Evolutionary conservation across 495 filamentous ascomycete genomes (phyloP), one percentile per base, ranked within the genome.

Genomic region (Penicillium paxilli): DNA sequence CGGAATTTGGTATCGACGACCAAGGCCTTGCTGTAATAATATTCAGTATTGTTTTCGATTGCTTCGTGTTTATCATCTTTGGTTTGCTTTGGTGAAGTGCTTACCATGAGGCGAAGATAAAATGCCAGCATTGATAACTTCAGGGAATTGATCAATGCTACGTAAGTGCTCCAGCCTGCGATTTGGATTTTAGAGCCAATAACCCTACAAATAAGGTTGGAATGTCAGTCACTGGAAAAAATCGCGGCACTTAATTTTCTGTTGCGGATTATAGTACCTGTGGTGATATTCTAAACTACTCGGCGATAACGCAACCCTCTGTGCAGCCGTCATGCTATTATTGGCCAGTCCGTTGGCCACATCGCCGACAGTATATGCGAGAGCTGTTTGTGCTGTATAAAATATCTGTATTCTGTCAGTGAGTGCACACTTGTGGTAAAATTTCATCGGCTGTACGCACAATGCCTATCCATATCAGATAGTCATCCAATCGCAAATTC

Each of bases 101-200:
- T 58, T 74, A 79, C 78, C 54, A 75, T 85, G 9, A 85, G 68
- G 23, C 80, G 72, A 16, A 74, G 52, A 46, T 81, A 85, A 52
- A 84, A 83, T 30, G 72, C 66, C 35, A 74, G 64, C 71, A 83
- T 74, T 46, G 76, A 76, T 7, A 78, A 55, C 54, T 85, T 85
- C 35, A 85, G 54, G 0, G 58, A 62, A 69, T 74, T 80, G 5
- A 85, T 67, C 24, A 82, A 52, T n/a, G 76, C 68, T 2, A 72
- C 68, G 55, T 84, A 84, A 0, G 73, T 66, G 6, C 71, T 74
- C 80, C 81, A 83, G 2, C 80, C 79, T 1, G 76, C 73, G 5
- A 84, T 61, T 52, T 85, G 77, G 7, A 73, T 75, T 47, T 82
- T 83, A 3, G 79, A 81, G 2, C 80, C 80, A 25, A 68, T 66